Base-by-base conservation (phyloP, 1,139 yeast genomes). In the Debaryomyces nepalensis region DNA sequence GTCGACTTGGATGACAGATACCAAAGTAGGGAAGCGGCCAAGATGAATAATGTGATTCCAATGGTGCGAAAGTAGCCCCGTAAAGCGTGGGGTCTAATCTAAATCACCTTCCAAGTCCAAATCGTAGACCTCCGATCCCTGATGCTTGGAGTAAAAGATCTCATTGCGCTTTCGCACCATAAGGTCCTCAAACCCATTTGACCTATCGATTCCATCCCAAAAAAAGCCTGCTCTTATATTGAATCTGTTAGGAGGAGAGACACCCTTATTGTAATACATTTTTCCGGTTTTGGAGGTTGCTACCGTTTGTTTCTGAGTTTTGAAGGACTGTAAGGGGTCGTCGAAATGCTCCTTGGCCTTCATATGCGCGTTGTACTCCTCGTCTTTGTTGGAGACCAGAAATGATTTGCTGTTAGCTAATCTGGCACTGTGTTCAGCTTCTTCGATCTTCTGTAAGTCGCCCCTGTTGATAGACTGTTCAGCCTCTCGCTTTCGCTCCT, bases 161-260 rank as follows among this genome's bases (percentile, higher is more conserved):
- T 41, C 41, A 26, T 37, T 37, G 12, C 43, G 57, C 48, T 75
- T 77, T 29, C 76, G 69, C 55, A 87, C 73, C 72, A 87, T 76
- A 47, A 75, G 68, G 38, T 68, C 69, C 58, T 91, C 98, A 63
- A 87, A 91, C n/a, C 97, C 97, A 58, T 85, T 91, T 0, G 95
- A 81, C 46, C 98, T 68, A 61, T 89, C 95, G 0, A 90, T 83
- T 0, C 98, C 98, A 59, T 91, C 98, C 98, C 98, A 91, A 43
- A 88, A 70, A 50, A 73, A 70, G 0, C 98, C 97, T 0, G 97
- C 96, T 4, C 68, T 66, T 14, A 91, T 83, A 3, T 77, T 77
- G 62, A 88, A 91, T 47, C 98, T 63, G 57, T 91, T 91, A 19
- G 79, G 79, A 0, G 88, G 80, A 42, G 65, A 79, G 0, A 72